A percentile compares a stretch with the other conserved stretches of the same genome.
These are phyloP conservation scores for Solanum corneliomulleri DNA, from an alignment of 257 asterid genomes.

Conservation along the genomic window DNA sequence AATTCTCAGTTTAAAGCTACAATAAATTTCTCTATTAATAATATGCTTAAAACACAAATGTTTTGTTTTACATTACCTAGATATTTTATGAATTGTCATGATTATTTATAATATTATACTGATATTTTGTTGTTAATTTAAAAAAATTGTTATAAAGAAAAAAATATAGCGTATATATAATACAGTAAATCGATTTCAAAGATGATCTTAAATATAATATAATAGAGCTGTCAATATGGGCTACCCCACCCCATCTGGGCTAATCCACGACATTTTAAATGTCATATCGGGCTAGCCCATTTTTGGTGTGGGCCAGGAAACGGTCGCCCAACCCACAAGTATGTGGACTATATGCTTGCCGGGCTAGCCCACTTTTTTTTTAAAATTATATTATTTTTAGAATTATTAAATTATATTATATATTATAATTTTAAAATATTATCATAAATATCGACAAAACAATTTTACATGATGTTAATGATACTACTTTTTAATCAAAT, in stretches of 20 bases:
- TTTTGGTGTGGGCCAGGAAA: too few species aligned
- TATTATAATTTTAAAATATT: too few species aligned
- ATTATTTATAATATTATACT: not conserved
- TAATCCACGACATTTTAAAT: too few species aligned
- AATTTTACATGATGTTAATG: too few species aligned
- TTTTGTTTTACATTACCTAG: not conserved
- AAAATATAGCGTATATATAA: not conserved
- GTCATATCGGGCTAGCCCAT: rapidly evolving
- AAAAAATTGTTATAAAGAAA: not conserved
- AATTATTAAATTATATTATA: too few species aligned
- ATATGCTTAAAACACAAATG: not conserved
- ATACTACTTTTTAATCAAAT: too few species aligned
- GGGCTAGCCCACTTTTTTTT: too few species aligned
- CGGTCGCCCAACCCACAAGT: too few species aligned
- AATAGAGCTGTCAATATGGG: not conserved
- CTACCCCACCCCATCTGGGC: too few species aligned
- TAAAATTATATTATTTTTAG: too few species aligned
- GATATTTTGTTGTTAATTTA: not conserved
- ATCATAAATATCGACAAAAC: too few species aligned
- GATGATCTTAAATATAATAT: not conserved
- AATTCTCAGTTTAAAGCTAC: not conserved
- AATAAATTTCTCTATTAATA: not conserved
- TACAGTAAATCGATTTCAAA: not conserved
- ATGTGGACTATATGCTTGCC: too few species aligned
- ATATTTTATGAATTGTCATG: not conserved